phyloP scores from a whole-genome alignment of 495 filamentous ascomycete species.

The Neurospora sp. region DNA sequence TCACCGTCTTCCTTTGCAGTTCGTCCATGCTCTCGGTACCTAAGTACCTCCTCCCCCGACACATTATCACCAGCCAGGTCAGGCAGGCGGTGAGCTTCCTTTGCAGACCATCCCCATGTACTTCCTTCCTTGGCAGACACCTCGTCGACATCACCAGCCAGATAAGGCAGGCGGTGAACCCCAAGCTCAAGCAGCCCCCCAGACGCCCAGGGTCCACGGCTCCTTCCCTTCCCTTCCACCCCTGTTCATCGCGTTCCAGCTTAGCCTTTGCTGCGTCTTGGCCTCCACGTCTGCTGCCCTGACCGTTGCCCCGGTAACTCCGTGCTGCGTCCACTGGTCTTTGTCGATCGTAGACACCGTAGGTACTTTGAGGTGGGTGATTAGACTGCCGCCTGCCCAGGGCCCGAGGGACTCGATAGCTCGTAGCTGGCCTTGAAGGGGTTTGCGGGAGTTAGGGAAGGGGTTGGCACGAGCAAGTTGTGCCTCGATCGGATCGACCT shows the following conservation, averaged over 20 bases:
- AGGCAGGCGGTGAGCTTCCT: background rate
- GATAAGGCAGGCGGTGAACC: background rate
- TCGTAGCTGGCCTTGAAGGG: slow-evolving; percentile 49
- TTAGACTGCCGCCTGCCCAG: slow-evolving; percentile 81
- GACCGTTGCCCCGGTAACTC: slow-evolving; percentile 56
- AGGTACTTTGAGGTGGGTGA: slow-evolving; percentile 66
- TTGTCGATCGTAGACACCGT: slow-evolving; percentile 77
- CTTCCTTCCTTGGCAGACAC: background rate
- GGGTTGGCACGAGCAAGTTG: slow-evolving; percentile 29
- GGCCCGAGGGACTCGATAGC: slow-evolving; percentile 75
- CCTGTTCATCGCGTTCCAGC: slow-evolving; percentile 44
- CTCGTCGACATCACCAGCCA: background rate
- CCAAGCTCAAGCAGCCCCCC: slow-evolving; percentile 39
- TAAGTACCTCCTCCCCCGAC: background rate
- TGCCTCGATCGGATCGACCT: slow-evolving; percentile 55
- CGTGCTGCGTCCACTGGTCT: slow-evolving; percentile 73
- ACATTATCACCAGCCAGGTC: background rate
- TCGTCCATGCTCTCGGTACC: background rate
- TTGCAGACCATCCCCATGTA: background rate
- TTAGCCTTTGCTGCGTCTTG: slow-evolving; percentile 47
- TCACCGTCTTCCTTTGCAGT: background rate
- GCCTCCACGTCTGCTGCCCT: slow-evolving; percentile 48
- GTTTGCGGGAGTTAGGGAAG: background rate
- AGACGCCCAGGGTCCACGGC: slow-evolving; percentile 72
- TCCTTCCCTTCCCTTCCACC: slow-evolving; percentile 36